Evolutionary conservation across 352 stramenopile species (phyloP), one percentile per base, ranked within the genome.

Genomic region (Phytophthora litchii): DNA sequence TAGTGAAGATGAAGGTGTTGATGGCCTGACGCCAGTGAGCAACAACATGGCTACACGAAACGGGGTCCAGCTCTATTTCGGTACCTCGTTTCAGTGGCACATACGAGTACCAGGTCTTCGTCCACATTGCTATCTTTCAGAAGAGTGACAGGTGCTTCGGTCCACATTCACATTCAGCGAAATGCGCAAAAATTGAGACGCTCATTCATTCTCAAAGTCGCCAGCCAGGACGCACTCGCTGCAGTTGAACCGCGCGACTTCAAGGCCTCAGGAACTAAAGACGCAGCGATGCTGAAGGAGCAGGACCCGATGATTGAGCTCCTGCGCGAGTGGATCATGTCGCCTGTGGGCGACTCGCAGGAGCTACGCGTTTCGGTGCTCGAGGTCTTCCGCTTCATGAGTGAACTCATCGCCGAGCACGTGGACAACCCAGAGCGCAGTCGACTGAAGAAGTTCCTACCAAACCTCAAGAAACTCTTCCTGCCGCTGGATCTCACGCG

Each of bases 231-330:
- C 52, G 4, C 50, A 61, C 31, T 25, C 6, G 21, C 25, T 23
- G 43, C n/a, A 27, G 3, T 27, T 27, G 23, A 32, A 19, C 11
- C 40, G 9, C 19, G 2, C 3, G 23, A 27, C 46, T 4, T 34
- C 11, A 54, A 42, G n/a, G n/a, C n/a, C n/a, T n/a, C n/a, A n/a
- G n/a, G n/a, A n/a, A 53, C 13, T 20, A 45, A 31, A 35, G 6
- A 12, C 17, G 53, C 21, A 19, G 38, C 7, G 21, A 94, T 94
- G 85, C 69, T 94, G 13, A 94, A 94, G 55, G 85, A 94, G 57
- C 70, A 94, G 62, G 85, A 94, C 60, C 80, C 85, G 44, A 86
- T 94, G 76, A 94, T 94, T 50, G 85, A 94, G 60, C 64, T 94
- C 16, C 85, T 94, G 55, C 85, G 75, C 37, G 81, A 94, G 71